Percentiles rank a stretch among this genome's conserved stretches.
Evolutionary conservation across 257 asterid genomes (phyloP).

Genomic region (Solanum paucissectum): DNA sequence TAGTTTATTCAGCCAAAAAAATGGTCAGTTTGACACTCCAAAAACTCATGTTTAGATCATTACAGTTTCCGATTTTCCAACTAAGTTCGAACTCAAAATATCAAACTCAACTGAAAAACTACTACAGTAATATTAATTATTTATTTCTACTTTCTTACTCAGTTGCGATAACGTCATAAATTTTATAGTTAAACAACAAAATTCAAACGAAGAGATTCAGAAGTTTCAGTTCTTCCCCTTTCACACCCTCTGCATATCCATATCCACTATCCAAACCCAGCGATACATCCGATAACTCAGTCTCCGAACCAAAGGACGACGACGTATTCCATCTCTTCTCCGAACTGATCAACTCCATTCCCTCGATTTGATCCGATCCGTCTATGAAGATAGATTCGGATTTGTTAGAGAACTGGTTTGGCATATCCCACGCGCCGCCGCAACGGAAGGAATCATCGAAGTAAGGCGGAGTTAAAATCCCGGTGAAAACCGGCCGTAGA

Average conservation of each 20-base stretch:
- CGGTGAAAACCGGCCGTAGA: conserved; percentile 16
- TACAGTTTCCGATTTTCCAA: conserved; percentile 1
- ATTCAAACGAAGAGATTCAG: conserved; percentile 55
- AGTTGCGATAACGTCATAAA: too few species aligned
- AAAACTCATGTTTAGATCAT: neutral
- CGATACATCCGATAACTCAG: conserved; percentile 37
- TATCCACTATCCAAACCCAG: conserved; percentile 26
- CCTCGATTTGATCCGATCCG: neutral
- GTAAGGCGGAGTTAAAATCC: conserved; percentile 2
- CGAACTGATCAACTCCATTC: neutral
- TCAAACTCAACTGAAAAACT: neutral
- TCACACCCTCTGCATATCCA: conserved; percentile 20
- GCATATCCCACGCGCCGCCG: neutral
- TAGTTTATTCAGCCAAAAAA: neutral
- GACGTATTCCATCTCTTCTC: conserved; percentile 5
- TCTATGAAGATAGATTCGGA: neutral
- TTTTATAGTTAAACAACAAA: neutral
- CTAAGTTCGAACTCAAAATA: neutral
- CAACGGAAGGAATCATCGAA: neutral
- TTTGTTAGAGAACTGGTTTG: neutral
- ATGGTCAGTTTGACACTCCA: neutral
- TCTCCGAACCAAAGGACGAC: conserved; percentile 28
- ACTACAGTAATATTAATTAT: neutral
- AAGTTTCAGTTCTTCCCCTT: conserved; percentile 65
- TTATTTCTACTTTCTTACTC: neutral